Evolutionary conservation across 805 yeast species (phyloP).

Genomic region (Saturnispora serradocipensis): DNA sequence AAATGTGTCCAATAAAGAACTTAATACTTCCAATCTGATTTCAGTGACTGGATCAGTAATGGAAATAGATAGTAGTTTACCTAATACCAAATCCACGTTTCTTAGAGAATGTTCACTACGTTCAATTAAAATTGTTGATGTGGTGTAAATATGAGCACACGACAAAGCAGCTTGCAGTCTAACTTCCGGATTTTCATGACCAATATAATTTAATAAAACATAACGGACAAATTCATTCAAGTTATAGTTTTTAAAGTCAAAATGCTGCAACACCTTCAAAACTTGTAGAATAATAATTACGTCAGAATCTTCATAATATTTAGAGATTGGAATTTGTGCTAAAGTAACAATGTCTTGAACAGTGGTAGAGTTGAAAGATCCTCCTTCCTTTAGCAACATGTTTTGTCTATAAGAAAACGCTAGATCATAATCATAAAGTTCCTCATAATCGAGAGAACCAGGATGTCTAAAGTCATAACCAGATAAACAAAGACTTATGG

Average conservation of each 20-base stretch:
- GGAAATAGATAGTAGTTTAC: constrained; percentile 69
- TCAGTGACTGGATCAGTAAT: constrained; percentile 86
- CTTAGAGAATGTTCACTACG: constrained; percentile 70
- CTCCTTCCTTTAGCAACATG: constrained; percentile 64
- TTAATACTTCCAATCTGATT: constrained; percentile 70
- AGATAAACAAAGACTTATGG: constrained; percentile 65
- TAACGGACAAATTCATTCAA: constrained; percentile 81
- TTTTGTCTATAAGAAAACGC: constrained; percentile 75
- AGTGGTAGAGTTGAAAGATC: constrained; percentile 17
- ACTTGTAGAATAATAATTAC: constrained; percentile 59
- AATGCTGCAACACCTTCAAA: constrained; percentile 62
- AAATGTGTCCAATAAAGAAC: constrained; percentile 61
- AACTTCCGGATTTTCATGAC: constrained; percentile 69
- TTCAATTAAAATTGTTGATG: constrained; percentile 78
- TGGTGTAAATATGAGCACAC: constrained; percentile 63
- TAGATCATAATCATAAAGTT: constrained; percentile 47
- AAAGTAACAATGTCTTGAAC: constrained; percentile 16
- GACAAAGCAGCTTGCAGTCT: constrained; percentile 80
- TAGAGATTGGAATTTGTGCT: constrained; percentile 17
- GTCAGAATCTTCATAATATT: constrained; percentile 24
- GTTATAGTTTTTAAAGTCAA: constrained; percentile 67
- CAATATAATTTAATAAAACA: constrained; percentile 76
- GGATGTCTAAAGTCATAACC: constrained; percentile 79
- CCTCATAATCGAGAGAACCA: constrained; percentile 67
- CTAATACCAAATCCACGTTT: constrained; percentile 79